Conservation (phyloP, 345 rosid genomes). For the Erucastrum elatum region DNA sequence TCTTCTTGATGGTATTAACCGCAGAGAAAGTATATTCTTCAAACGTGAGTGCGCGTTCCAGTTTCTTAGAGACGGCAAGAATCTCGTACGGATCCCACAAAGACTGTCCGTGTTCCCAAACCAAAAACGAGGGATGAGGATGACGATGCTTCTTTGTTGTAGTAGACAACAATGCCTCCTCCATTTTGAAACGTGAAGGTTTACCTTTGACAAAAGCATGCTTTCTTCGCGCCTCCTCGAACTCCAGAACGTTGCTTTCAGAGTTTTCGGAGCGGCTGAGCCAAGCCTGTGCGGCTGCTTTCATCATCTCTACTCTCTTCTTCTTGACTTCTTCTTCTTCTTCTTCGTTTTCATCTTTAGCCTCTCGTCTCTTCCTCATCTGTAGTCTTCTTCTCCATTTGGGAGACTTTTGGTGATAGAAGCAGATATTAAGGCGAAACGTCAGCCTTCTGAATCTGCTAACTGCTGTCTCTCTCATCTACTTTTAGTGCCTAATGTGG, state of each 20-base stretch:
- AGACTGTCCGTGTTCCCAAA: constrained; percentile 71
- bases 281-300: constrained; percentile 94
- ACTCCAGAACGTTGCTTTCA: constrained; percentile 46
- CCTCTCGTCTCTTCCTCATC: constrained; percentile 44
- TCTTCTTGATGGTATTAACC: constrained; percentile 26
- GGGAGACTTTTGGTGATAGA: not conserved
- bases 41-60: constrained; percentile 54
- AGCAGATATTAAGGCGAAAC: not conserved
- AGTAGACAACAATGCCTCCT: constrained; percentile 49
- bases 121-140: constrained; percentile 9
- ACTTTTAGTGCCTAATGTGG: no score
- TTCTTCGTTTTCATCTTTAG: constrained; percentile 38
- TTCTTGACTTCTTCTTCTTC: constrained; percentile 23
- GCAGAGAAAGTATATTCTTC: constrained; percentile 37
- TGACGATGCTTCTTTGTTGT: constrained; percentile 29
- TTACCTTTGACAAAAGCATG: constrained; percentile 41
- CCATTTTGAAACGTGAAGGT: constrained; percentile 70
- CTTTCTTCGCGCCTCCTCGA: constrained; percentile 52
- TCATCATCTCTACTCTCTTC: constrained; percentile 60
- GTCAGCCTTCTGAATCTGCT: constrained; percentile 32
- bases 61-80: constrained; percentile 53
- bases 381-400: constrained; percentile 20
- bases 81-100: constrained; percentile 84
- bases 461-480: constrained; percentile 15
- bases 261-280: constrained; percentile 51